These are phyloP conservation scores for Casaregolazyma lundiana DNA, from an alignment of 1,139 yeast genomes.

Conservation along the genomic window DNA sequence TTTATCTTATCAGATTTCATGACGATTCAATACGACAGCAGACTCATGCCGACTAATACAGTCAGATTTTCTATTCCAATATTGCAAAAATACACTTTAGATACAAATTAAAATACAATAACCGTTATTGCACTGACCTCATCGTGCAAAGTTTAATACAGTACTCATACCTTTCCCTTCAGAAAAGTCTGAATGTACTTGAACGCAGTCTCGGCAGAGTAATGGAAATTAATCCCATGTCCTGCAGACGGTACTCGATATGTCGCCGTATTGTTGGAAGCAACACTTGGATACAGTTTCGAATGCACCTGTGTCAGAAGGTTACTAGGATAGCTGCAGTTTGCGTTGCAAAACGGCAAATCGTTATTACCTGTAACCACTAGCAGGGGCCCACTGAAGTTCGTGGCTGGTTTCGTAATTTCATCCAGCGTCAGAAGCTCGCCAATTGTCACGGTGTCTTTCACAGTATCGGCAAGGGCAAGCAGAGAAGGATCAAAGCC, in stretches of 20 bases:
- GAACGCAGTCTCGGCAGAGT: neutral
- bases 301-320: neutral
- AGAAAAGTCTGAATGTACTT: neutral
- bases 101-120: too few species aligned
- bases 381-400: neutral
- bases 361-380: neutral
- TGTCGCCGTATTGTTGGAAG: neutral
- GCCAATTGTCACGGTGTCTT: neutral
- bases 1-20: too few species aligned
- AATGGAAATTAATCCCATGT: neutral
- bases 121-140: too few species aligned
- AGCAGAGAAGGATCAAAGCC: neutral
- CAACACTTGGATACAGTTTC: neutral
- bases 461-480: neutral
- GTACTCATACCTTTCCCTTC: neutral
- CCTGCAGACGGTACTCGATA: neutral
- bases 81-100: too few species aligned
- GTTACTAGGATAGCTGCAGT: neutral
- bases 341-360: neutral
- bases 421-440: neutral
- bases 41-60: too few species aligned
- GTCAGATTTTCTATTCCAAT: too few species aligned
- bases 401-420: neutral
- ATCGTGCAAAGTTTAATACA: too few species aligned
- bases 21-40: too few species aligned